These are phyloP conservation scores for Cladosporium sp. DNA, from an alignment of 2,329 filamentous ascomycete genomes.

Conservation along the genomic window DNA sequence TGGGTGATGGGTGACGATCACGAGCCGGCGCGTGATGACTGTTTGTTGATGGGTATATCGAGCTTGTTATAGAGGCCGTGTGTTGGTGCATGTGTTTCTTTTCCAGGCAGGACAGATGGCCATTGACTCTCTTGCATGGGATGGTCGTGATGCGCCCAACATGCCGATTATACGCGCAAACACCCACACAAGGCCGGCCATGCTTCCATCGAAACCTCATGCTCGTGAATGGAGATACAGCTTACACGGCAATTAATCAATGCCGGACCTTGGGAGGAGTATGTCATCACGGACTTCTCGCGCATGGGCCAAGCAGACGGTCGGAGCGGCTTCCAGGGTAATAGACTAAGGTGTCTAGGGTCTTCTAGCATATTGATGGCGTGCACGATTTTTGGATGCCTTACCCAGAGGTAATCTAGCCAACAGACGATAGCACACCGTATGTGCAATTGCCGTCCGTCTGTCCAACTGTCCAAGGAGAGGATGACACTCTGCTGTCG, in stretches of 20 bases:
- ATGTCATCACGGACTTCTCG: neutral
- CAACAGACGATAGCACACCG: neutral
- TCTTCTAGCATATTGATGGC: neutral
- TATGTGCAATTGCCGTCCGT: neutral
- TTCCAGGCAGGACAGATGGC: neutral
- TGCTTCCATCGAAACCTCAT: neutral
- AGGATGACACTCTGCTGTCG: neutral
- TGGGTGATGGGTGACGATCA: conserved; percentile 5
- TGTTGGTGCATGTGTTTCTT: neutral
- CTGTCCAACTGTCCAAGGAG: neutral
- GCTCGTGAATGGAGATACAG: neutral
- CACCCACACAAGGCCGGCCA: neutral
- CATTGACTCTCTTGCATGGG: too few species aligned
- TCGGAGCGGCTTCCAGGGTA: conserved; percentile 2
- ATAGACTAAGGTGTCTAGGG: neutral
- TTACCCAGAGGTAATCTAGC: neutral
- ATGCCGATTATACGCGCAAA: neutral
- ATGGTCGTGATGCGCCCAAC: too few species aligned
- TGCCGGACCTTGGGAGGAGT: neutral
- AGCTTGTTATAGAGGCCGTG: neutral
- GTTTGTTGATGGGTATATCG: neutral
- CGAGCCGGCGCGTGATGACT: conserved; percentile 10
- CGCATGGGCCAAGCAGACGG: neutral
- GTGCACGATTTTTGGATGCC: neutral
- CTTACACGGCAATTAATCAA: neutral